Percentiles rank a stretch among this genome's conserved stretches.
These are phyloP conservation scores for Chernovozyma aurita DNA, from an alignment of 1,139 yeast genomes.

Conservation along the genomic window DNA sequence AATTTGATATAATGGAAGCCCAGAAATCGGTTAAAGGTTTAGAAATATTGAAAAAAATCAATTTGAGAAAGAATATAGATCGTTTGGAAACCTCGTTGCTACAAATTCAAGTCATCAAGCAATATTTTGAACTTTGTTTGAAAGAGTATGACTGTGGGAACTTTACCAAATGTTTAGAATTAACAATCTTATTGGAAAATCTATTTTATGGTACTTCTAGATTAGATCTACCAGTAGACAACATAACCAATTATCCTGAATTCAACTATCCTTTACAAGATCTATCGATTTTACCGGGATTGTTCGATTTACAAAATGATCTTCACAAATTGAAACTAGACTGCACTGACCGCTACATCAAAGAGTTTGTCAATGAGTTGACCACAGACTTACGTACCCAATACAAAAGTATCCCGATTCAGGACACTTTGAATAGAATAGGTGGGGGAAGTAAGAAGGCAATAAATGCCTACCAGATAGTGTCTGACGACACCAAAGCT, in stretches of 20 bases:
- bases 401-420: conserved; percentile 42
- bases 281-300: conserved; percentile 54
- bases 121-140: conserved; percentile 51
- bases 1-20: conserved; percentile 40
- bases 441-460: conserved; percentile 24
- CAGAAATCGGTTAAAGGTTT: conserved; percentile 52
- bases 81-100: conserved; percentile 58
- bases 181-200: conserved; percentile 52
- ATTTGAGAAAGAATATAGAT: conserved; percentile 56
- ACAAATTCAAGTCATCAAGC: conserved; percentile 55
- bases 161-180: conserved; percentile 41
- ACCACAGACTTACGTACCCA: conserved; percentile 59
- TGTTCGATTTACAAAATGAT: conserved; percentile 50
- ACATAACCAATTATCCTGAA: too few species aligned
- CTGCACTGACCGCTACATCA: conserved; percentile 68
- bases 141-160: conserved; percentile 40
- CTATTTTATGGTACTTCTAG: conserved; percentile 46
- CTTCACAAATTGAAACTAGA: conserved; percentile 45
- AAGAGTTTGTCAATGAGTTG: conserved; percentile 50
- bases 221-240: too few species aligned
- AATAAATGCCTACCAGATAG: conserved; percentile 28
- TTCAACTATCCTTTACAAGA: conserved; percentile 50
- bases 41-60: conserved; percentile 46
- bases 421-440: conserved; percentile 53
- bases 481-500: conserved; percentile 32